Percentiles rank a stretch among this genome's conserved stretches.
Conservation (phyloP, 140 eudicot species). For the Stevia rebaudiana region DNA sequence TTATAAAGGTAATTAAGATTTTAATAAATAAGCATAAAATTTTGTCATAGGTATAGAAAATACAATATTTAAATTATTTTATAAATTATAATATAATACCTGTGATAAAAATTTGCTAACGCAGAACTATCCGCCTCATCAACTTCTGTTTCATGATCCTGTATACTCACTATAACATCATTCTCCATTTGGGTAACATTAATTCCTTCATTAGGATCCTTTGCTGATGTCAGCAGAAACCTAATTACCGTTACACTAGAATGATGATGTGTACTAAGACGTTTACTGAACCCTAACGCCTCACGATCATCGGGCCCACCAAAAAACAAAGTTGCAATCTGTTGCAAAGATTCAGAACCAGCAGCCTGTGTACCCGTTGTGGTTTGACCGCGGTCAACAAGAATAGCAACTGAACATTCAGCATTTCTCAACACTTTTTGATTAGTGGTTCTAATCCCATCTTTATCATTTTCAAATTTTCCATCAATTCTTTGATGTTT, state of each 20-base stretch:
- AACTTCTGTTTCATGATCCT: conserved; percentile 43
- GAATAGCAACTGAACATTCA: conserved; percentile 68
- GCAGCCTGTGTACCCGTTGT: conserved; percentile 39
- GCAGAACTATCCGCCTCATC: conserved; percentile 57
- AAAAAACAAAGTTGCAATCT: conserved; percentile 78
- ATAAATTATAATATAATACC: conserved; percentile 34
- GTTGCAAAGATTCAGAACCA: conserved; percentile 57
- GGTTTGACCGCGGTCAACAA: conserved; percentile 73
- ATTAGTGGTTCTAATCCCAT: conserved; percentile 67
- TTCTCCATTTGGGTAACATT: conserved; percentile 49
- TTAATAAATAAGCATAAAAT: background rate
- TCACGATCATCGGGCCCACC: conserved; percentile 99
- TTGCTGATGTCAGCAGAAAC: conserved; percentile 48
- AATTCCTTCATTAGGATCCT: conserved; percentile 34
- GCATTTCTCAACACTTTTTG: conserved; percentile 81
- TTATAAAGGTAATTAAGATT: too few species aligned
- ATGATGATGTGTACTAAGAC: conserved; percentile 72
- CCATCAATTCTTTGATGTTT: conserved; percentile 96
- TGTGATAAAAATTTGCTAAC: conserved; percentile 69
- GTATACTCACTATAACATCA: conserved; percentile 60
- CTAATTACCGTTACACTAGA: conserved; percentile 71
- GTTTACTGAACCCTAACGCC: conserved; percentile 80
- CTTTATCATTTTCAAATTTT: conserved; percentile 78
- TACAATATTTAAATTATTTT: background rate
- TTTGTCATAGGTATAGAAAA: conserved; percentile 8